Conservation (phyloP, 306 rosid species). For the Medicago arabica region DNA sequence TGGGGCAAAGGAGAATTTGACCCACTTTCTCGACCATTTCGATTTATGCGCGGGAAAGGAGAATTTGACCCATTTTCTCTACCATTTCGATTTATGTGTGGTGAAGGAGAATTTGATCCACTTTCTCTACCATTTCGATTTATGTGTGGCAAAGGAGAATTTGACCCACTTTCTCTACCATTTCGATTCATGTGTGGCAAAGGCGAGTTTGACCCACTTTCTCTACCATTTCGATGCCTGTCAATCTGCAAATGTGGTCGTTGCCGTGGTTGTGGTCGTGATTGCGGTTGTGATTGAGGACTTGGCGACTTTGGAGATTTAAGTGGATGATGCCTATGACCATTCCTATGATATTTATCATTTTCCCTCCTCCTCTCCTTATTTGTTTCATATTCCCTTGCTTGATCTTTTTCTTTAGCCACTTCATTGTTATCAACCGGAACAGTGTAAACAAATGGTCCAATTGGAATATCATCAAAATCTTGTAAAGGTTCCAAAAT, state of each 20-base stretch:
- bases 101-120: slow-evolving; percentile 13
- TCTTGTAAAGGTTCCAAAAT: slow-evolving; percentile 72
- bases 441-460: slow-evolving; percentile 71
- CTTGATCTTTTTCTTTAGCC: slow-evolving; percentile 32
- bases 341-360: slow-evolving; percentile 29
- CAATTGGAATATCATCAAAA: slow-evolving; percentile 69
- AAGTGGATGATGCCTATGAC: slow-evolving; percentile 41
- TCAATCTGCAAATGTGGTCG: slow-evolving; percentile 28
- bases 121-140: slow-evolving; percentile 23
- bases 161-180: slow-evolving; percentile 30
- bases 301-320: slow-evolving; percentile 57
- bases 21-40: slow-evolving; percentile 29
- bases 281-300: slow-evolving; percentile 12
- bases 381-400: slow-evolving; percentile 43
- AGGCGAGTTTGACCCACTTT: slow-evolving; percentile 24
- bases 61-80: slow-evolving; percentile 32
- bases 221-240: slow-evolving; percentile 25
- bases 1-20: slow-evolving; percentile 19
- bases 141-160: slow-evolving; percentile 29
- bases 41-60: slow-evolving; percentile 27
- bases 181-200: slow-evolving; percentile 1
- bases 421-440: slow-evolving; percentile 43
- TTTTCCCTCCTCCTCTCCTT: slow-evolving; percentile 47
- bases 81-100: slow-evolving; percentile 3
- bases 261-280: neutral